Base-by-base conservation (phyloP, 2,329 filamentous ascomycete genomes). In the Penicillium verrucosum region DNA sequence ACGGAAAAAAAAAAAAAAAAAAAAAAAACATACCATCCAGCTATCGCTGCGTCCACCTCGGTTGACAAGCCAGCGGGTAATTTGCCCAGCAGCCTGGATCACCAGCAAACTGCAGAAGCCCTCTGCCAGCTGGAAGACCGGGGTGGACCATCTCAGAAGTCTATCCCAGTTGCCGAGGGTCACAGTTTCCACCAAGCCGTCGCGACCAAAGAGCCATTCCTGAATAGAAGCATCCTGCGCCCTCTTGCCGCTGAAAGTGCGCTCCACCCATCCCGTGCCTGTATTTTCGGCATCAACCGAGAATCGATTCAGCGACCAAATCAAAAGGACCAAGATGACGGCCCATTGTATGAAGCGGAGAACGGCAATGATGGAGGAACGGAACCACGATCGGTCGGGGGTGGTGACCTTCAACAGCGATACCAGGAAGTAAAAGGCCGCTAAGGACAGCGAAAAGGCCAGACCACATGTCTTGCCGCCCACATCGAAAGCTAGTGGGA, bases 401-500 rank as follows among this genome's bases (percentile, higher is more conserved):
- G 92, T 96, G 14, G 86, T 81, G 59, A 97, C 82, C 70, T 89
- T 90, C 63, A 94, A 80, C 61, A 85, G 79, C 55, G 92, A 96
- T 77, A 94, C 92, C 73, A 90, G 77, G 73, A 96, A 88, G 80
- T 97, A 97, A 81, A 95, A 97, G 68, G 84, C 81, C 66, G 93
- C 92, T 53, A 97, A 85, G 46, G 89, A 86, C 52, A 97, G 84
- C 71, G 92, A 97, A 80, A 95, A 97, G 61, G 92, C 93, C 70
- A 99, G 82, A 58, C 94, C 94, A 71, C 92, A 96, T 68, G 94
- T 92, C 69, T 91, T 88, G 60, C 94, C 94, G 73, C 94, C 94
- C 70, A 97, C 93, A 84, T 99, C 94, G 80, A 97, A 97, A 69
- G 93, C 90, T 72, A 99, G 87, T 60, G 94, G 94, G 73, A 99